Evolutionary conservation across 1,284 basidiomycete genomes (phyloP).

Genomic region (Ceratobasidium theobromae): DNA sequence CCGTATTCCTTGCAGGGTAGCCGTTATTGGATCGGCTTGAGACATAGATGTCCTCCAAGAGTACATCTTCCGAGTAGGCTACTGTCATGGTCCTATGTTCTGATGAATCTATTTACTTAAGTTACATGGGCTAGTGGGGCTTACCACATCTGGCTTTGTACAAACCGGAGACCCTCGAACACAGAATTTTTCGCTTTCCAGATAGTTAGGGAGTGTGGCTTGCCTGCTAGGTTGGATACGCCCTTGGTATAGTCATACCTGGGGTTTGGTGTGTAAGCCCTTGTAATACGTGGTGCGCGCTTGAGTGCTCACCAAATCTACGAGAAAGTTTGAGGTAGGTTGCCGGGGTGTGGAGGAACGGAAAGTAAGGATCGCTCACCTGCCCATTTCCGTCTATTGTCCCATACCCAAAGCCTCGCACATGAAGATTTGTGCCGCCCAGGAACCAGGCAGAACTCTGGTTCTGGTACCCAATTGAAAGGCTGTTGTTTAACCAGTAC

Average conservation of each 20-base stretch:
- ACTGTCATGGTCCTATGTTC: slow-evolving; percentile 42
- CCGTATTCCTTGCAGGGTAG: slow-evolving; percentile 43
- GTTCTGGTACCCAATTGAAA: slow-evolving; percentile 41
- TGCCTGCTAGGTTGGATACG: slow-evolving; percentile 43
- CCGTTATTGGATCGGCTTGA: slow-evolving; percentile 43
- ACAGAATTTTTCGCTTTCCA: slow-evolving; percentile 42
- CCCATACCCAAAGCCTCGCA: slow-evolving; percentile 40
- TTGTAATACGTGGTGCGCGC: neutral
- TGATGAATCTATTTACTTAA: neutral
- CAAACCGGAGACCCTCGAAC: slow-evolving; percentile 43
- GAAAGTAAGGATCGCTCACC: slow-evolving; percentile 4
- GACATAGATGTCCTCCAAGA: slow-evolving; percentile 44
- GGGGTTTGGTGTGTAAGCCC: neutral
- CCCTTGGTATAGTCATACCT: slow-evolving; percentile 45
- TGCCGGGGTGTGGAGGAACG: neutral
- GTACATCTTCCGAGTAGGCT: slow-evolving; percentile 41
- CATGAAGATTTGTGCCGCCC: slow-evolving; percentile 39
- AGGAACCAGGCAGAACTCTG: slow-evolving; percentile 41
- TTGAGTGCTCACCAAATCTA: slow-evolving; percentile 38
- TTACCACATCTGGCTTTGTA: slow-evolving; percentile 45
- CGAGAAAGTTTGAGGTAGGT: neutral
- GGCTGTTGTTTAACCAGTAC: slow-evolving; percentile 40
- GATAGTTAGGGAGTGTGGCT: slow-evolving; percentile 43
- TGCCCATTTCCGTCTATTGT: slow-evolving; percentile 43
- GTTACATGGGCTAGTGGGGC: neutral